Percentiles rank a stretch among this genome's conserved stretches.
These are phyloP conservation scores for Lichtheimia ornata DNA, from an alignment of 371 early-diverging fungal species.

Conservation along the genomic window DNA sequence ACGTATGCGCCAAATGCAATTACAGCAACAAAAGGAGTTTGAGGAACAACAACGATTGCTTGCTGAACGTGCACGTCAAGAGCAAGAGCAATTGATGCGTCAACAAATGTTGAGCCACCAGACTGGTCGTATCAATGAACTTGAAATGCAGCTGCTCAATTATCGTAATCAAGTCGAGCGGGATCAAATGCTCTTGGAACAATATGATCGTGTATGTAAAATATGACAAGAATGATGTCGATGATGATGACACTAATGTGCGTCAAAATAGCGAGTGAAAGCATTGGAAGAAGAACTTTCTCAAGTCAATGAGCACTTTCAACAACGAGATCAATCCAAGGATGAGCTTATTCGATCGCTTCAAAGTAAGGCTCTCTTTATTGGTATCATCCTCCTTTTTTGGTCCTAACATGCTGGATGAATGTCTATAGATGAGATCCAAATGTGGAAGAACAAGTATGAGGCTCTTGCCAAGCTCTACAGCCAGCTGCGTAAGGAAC, in stretches of 20 bases:
- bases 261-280: conserved; percentile 54
- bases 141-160: conserved; percentile 79
- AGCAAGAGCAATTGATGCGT: conserved; percentile 65
- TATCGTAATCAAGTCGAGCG: conserved; percentile 79
- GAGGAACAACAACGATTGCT: conserved; percentile 75
- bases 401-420: not conserved
- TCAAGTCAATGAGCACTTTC: conserved; percentile 67
- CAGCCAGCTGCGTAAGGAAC: conserved; percentile 94
- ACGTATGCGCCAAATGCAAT: conserved; percentile 52
- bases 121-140: conserved; percentile 73
- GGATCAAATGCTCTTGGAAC: conserved; percentile 80
- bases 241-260: too few species aligned
- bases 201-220: conserved; percentile 72
- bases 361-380: conserved; percentile 58
- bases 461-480: conserved; percentile 93
- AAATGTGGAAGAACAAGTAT: conserved; percentile 90
- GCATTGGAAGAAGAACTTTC: conserved; percentile 83
- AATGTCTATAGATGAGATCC: conserved; percentile 58
- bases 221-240: not conserved
- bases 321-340: conserved; percentile 71
- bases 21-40: conserved; percentile 74
- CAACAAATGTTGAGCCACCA: conserved; percentile 77
- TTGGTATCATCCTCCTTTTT: not conserved
- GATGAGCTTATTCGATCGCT: conserved; percentile 76
- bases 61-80: conserved; percentile 66